Conservation (phyloP, 108 stramenopile species). For the Aurantiochytrium sp. region DNA sequence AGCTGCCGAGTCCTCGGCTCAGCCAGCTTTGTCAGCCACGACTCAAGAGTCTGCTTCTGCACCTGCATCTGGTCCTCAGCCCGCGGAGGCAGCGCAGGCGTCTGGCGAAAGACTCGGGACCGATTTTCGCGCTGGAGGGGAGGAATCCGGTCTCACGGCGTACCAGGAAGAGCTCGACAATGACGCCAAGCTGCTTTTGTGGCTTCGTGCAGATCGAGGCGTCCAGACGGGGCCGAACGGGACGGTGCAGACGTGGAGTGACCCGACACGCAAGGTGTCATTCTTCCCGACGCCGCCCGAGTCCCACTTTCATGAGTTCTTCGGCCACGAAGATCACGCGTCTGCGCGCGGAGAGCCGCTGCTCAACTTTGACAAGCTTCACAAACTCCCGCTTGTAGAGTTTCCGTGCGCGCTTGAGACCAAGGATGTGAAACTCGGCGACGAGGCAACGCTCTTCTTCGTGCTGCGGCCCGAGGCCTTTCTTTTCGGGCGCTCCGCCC, state of each 20-base stretch:
- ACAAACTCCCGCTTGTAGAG: neutral
- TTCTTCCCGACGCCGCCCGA: neutral
- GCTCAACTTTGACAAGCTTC: neutral
- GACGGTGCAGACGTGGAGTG: neutral
- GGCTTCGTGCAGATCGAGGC: constrained; percentile 5
- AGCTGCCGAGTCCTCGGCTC: too few relatives aligned
- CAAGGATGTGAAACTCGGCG: neutral
- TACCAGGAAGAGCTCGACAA: neutral
- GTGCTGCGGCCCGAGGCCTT: neutral
- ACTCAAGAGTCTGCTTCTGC: too few relatives aligned
- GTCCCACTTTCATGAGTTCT: neutral
- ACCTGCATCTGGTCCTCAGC: too few relatives aligned
- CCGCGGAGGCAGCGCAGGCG: too few relatives aligned
- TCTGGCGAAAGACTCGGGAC: too few relatives aligned
- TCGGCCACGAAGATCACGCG: neutral
- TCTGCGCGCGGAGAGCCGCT: neutral
- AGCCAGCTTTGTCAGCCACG: too few relatives aligned
- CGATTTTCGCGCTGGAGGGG: too few relatives aligned
- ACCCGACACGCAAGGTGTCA: neutral
- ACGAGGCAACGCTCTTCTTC: neutral
- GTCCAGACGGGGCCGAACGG: neutral
- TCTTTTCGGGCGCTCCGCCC: neutral
- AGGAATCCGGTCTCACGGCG: too few relatives aligned
- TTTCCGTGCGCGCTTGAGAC: neutral
- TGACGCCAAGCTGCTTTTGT: neutral